phyloP scores from a whole-genome alignment of 176 grass and related monocot genomes.

The Dactylis glomerata region DNA sequence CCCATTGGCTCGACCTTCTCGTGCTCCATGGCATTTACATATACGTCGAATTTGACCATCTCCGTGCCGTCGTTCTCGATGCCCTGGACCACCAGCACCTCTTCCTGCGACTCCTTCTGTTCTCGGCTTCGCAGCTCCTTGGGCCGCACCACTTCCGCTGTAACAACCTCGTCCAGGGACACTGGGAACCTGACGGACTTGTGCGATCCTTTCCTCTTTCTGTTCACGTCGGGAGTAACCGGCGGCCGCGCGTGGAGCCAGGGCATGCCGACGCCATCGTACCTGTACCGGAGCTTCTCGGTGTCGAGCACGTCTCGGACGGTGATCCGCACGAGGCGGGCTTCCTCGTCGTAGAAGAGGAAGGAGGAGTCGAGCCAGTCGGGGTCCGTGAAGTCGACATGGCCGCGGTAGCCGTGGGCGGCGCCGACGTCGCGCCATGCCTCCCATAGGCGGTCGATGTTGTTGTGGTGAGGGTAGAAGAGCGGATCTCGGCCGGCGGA shows the following conservation, averaged over 20 bases:
- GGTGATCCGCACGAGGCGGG: neutral
- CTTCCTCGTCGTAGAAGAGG: neutral
- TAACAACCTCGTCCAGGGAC: neutral
- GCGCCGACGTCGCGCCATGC: neutral
- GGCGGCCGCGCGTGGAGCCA: neutral
- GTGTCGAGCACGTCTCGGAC: neutral
- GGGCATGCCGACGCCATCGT: neutral
- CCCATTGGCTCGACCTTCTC: slow-evolving; percentile 14
- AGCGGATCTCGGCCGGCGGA: neutral
- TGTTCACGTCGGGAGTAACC: neutral
- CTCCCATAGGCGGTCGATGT: neutral
- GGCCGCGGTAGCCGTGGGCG: neutral
- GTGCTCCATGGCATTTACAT: slow-evolving; percentile 29
- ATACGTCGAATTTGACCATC: slow-evolving; percentile 39
- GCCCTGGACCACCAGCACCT: slow-evolving; percentile 35
- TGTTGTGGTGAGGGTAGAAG: neutral
- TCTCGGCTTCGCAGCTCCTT: neutral
- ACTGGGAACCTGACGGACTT: neutral
- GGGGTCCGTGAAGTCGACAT: neutral
- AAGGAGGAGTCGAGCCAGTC: neutral
- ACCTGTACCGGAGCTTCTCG: neutral
- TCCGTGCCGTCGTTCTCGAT: neutral
- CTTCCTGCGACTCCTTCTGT: neutral
- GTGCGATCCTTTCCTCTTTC: neutral
- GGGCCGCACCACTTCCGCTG: neutral